phyloP scores from a whole-genome alignment of 202 grass and related monocot species.

The Eragrostis tef region DNA sequence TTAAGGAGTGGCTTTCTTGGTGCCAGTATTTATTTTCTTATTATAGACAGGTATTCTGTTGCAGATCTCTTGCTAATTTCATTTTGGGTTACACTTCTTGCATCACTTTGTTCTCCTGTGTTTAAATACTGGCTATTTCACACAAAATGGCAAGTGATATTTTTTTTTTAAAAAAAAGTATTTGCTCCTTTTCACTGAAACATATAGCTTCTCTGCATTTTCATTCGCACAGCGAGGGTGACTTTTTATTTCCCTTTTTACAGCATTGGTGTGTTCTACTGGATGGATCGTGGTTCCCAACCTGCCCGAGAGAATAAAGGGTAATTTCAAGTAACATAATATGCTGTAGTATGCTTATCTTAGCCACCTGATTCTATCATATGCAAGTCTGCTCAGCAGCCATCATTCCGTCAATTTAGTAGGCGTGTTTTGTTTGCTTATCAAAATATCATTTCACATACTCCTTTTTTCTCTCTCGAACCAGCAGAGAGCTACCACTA shows the following conservation, averaged over 20 bases:
- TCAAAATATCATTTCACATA: neutral
- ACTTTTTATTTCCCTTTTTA: conserved; percentile 39
- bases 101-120: conserved; percentile 16
- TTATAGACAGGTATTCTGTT: conserved; percentile 79
- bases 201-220: conserved; percentile 11
- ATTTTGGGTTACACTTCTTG: neutral
- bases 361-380: conserved; percentile 27
- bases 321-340: conserved; percentile 49
- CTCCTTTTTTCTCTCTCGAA: neutral
- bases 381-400: conserved; percentile 7
- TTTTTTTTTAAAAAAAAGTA: neutral
- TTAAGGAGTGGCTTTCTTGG: conserved; percentile 56
- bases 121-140: conserved; percentile 24
- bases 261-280: conserved; percentile 85
- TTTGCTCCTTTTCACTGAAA: neutral
- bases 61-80: neutral
- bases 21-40: conserved; percentile 62
- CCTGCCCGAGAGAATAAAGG: conserved; percentile 51
- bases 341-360: conserved; percentile 26
- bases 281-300: conserved; percentile 75
- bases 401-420: neutral
- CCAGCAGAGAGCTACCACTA: too few species aligned
- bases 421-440: conserved; percentile 33
- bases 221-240: conserved; percentile 18
- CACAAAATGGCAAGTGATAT: conserved; percentile 25